A percentile compares a stretch with the other conserved stretches of the same genome.
Evolutionary conservation across 1,284 basidiomycete species (phyloP).

Genomic region (Ceratobasidium sp.): DNA sequence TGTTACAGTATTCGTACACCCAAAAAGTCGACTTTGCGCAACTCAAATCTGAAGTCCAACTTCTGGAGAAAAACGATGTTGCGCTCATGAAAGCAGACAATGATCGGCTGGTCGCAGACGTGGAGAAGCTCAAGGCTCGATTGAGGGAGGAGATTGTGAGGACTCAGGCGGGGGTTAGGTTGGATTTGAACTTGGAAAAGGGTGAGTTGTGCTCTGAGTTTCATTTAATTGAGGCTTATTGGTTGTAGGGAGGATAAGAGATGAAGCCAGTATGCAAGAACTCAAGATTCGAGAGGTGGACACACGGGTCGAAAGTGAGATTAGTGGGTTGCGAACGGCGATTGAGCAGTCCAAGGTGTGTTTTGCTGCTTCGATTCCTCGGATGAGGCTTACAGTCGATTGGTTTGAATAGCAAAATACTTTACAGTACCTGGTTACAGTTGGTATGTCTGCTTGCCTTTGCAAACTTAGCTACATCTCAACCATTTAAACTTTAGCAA

Average conservation of each 20-base stretch:
- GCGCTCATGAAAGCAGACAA: constrained; percentile 78
- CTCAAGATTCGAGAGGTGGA: constrained; percentile 99
- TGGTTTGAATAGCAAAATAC: constrained; percentile 68
- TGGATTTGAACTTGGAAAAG: constrained; percentile 98
- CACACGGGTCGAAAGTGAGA: constrained; percentile 96
- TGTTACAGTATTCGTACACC: constrained; percentile 82
- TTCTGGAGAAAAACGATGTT: constrained; percentile 97
- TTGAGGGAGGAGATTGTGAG: constrained; percentile 90
- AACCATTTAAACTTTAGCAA: constrained; percentile 59
- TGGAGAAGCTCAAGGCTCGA: constrained; percentile 95
- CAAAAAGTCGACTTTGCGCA: constrained; percentile 98
- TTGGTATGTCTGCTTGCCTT: constrained; percentile 60
- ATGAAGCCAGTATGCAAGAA: constrained; percentile 92
- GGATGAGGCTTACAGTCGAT: neutral
- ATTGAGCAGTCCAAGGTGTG: constrained; percentile 91
- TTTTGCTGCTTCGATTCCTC: constrained; percentile 40
- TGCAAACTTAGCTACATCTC: neutral
- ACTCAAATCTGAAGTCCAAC: constrained; percentile 93
- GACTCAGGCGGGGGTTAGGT: constrained; percentile 91
- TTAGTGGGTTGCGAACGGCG: constrained; percentile 85
- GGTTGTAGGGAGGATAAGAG: constrained; percentile 82
- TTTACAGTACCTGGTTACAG: constrained; percentile 81
- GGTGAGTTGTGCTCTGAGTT: constrained; percentile 51
- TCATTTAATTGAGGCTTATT: too few species aligned
- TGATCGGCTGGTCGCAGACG: constrained; percentile 83